These are phyloP conservation scores for Ogataea paradorogensis DNA, from an alignment of 805 yeast species.

Conservation along the genomic window DNA sequence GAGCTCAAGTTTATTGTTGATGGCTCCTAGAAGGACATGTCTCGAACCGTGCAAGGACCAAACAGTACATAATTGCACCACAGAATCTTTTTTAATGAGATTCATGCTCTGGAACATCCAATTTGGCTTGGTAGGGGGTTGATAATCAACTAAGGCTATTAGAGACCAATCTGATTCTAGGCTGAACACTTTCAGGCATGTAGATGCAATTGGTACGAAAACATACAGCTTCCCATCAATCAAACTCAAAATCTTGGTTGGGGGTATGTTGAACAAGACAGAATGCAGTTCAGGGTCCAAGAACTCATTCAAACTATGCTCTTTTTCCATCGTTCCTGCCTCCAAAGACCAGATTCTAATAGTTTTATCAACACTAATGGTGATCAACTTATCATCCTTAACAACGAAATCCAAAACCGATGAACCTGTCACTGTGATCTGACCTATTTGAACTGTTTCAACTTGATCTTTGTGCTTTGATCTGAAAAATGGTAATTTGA, in stretches of 20 bases:
- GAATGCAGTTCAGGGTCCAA: conserved; percentile 23
- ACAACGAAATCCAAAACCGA: conserved; percentile 21
- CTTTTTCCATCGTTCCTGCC: conserved; percentile 27
- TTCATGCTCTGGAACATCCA: conserved; percentile 29
- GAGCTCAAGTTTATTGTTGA: conserved; percentile 4
- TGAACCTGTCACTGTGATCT: conserved; percentile 23
- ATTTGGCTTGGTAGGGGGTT: conserved; percentile 17
- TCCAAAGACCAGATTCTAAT: conserved; percentile 60
- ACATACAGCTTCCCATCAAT: conserved; percentile 18
- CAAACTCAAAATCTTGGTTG: conserved; percentile 19
- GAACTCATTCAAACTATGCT: conserved; percentile 22
- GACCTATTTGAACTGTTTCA: conserved; percentile 19
- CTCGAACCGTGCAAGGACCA: conserved; percentile 26
- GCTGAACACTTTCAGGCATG: conserved; percentile 22
- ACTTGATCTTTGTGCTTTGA: conserved; percentile 3
- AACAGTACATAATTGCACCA: conserved; percentile 21
- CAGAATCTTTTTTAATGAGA: conserved; percentile 7
- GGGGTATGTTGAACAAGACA: conserved; percentile 18
- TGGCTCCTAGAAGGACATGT: conserved; percentile 21
- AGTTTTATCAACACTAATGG: conserved; percentile 52
- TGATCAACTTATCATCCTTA: conserved; percentile 22
- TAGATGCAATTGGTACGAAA: conserved; percentile 27
- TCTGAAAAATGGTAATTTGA: conserved; percentile 29
- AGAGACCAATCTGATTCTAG: conserved; percentile 15
- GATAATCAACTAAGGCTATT: conserved; percentile 9